Evolutionary conservation across 345 rosid genomes (phyloP).

Genomic region (Geranium brycei): DNA sequence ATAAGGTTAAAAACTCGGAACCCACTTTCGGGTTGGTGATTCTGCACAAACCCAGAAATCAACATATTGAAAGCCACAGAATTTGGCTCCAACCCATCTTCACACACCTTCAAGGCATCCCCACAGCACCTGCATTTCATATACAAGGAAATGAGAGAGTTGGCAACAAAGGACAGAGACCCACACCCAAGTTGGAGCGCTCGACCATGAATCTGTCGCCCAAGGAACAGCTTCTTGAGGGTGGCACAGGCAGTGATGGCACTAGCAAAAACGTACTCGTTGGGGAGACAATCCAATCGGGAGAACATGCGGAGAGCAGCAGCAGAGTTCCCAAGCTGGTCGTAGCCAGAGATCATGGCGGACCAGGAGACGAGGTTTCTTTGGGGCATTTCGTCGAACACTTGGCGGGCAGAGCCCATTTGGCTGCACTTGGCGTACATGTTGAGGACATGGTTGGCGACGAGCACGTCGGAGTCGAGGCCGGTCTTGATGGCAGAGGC

Average conservation of each 20-base stretch:
- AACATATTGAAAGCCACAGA: conserved; percentile 44
- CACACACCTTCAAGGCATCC: conserved; percentile 27
- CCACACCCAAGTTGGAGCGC: conserved; percentile 36
- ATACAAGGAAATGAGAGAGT: conserved; percentile 47
- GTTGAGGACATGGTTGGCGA: conserved; percentile 42
- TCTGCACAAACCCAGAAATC: conserved; percentile 45
- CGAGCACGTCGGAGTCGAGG: conserved; percentile 18
- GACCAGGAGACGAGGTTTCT: conserved; percentile 58
- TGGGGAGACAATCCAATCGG: conserved; percentile 25
- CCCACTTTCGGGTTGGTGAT: conserved; percentile 25
- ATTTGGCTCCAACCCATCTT: conserved; percentile 18
- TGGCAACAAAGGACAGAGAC: conserved; percentile 33
- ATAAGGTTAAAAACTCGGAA: conserved; percentile 27
- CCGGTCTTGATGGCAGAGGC: conserved; percentile 32
- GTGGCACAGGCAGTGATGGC: conserved; percentile 33
- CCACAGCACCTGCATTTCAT: conserved; percentile 32
- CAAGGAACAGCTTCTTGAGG: conserved; percentile 17
- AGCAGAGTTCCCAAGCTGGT: conserved; percentile 22
- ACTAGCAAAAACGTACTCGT: conserved; percentile 39
- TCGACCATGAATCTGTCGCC: conserved; percentile 41
- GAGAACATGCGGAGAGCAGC: conserved; percentile 31
- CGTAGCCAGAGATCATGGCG: conserved; percentile 51
- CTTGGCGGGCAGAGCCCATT: conserved; percentile 22
- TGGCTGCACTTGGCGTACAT: conserved; percentile 45
- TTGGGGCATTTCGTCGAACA: conserved; percentile 45